Evolutionary conservation across 2,329 filamentous ascomycete genomes (phyloP), one percentile per base, ranked within the genome.

Genomic region (Madurella fahalii): DNA sequence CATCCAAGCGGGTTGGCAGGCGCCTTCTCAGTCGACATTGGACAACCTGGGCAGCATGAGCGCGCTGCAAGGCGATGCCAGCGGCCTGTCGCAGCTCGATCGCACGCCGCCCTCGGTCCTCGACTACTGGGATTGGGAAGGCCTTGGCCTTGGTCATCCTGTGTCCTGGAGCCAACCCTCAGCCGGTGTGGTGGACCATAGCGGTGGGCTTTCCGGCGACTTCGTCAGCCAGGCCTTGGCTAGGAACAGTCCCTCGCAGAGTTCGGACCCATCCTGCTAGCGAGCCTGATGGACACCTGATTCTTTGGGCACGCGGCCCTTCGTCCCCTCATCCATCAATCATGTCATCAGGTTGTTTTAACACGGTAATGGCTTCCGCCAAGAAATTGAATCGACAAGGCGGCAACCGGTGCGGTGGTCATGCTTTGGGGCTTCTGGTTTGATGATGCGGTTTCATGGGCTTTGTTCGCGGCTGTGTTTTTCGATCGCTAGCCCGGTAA

Each of bases 81-180:
- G 37, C 46, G 49, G 53, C 32, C 34, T 53, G 4, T 16, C 41
- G 12, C 49, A 15, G 9, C 54, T 60, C 20, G 44, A 57, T 40
- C 44, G 49, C 42, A 34, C 40, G 9, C 42, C 50, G 20, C 60
- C 60, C 11, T 32, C 49, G 8, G 40, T 61, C 4, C 53, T 64
- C 20, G 44, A 57, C 5, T 59, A 54, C 31, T 64, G 63, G 63
- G 58, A 62, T 16, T 64, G 60, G 59, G 42, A 60, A 25, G 37
- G 5, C 1, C 58, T 63, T 4, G 48, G 47, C 17, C 53, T 63
- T 25, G 61, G 56, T 25, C 37, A 58, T 17, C 61, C 63, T 13
- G 51, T 49, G 34, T 45, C 55, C 4, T 64, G 61, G 61, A 49
- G n/a, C 4, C 31, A 34, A 18, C 40, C 48, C 25, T 31, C 40